A percentile compares a stretch with the other conserved stretches of the same genome.
Conservation (phyloP, 2,329 filamentous ascomycete genomes). For the Coniochaeta pulveracea region DNA sequence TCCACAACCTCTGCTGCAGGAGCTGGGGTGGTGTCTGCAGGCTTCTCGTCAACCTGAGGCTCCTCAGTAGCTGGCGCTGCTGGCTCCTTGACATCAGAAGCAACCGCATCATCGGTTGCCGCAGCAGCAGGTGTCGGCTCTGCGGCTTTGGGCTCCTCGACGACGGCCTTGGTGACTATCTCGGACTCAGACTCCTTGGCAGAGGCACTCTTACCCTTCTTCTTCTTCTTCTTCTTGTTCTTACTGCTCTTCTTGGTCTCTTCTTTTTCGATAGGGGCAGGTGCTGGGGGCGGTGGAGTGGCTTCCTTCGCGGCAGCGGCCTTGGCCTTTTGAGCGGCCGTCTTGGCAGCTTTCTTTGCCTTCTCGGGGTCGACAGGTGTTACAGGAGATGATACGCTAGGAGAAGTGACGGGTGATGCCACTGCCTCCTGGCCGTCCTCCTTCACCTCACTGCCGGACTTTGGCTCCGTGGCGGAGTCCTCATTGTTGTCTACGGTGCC, state of each 20-base stretch:
- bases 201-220: constrained; percentile 9
- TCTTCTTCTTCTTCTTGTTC: constrained; percentile 11
- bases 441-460: constrained; percentile 1
- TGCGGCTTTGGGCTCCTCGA: constrained; percentile 1
- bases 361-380: constrained; percentile 6
- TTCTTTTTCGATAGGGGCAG: constrained; percentile 3
- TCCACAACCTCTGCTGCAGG: not conserved
- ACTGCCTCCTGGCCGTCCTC: not conserved
- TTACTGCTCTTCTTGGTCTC: constrained; percentile 4
- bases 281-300: not conserved
- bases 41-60: not conserved
- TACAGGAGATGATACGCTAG: not conserved
- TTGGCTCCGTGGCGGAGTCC: constrained; percentile 1
- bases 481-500: constrained; percentile 1
- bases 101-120: constrained; percentile 1
- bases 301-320: constrained; percentile 7
- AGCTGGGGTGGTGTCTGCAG: not conserved
- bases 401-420: not conserved
- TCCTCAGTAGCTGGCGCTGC: not conserved
- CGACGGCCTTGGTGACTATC: constrained; percentile 1
- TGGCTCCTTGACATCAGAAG: not conserved
- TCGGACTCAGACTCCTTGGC: constrained; percentile 5
- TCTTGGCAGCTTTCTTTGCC: constrained; percentile 8
- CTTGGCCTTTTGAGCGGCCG: constrained; percentile 4
- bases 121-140: not conserved